phyloP scores from a whole-genome alignment of 108 stramenopile genomes.

The Nitzschia sp. region DNA sequence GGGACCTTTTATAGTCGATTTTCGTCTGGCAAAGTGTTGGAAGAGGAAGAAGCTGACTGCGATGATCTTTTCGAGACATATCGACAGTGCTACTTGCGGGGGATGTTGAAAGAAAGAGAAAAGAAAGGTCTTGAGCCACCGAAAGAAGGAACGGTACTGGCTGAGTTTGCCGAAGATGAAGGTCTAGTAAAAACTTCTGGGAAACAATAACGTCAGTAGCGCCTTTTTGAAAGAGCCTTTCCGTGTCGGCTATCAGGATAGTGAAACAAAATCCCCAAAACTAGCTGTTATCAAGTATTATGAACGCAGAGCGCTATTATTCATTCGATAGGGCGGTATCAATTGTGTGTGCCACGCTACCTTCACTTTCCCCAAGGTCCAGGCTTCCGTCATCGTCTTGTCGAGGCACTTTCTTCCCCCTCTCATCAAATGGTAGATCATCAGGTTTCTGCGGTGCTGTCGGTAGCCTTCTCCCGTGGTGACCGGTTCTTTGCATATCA shows the following conservation, averaged over 20 bases:
- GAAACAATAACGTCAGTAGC: constrained; percentile 24
- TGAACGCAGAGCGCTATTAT: no score
- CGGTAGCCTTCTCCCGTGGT: background rate
- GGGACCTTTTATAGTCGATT: constrained; percentile 33
- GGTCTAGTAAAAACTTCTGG: no score
- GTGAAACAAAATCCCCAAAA: constrained; percentile 12
- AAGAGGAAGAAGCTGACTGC: constrained; percentile 41
- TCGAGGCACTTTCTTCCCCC: background rate
- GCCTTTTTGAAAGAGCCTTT: constrained; percentile 31
- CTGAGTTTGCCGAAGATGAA: constrained; percentile 42
- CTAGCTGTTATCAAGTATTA: background rate
- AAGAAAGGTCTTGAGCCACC: constrained; percentile 32
- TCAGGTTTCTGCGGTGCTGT: no score
- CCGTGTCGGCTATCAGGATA: constrained; percentile 36
- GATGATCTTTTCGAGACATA: constrained; percentile 52
- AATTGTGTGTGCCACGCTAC: no score
- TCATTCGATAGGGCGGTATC: background rate
- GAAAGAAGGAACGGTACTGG: constrained; percentile 35
- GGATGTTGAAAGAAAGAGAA: constrained; percentile 42
- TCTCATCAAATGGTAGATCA: constrained; percentile 7
- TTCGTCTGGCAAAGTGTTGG: constrained; percentile 37
- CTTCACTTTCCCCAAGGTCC: no score
- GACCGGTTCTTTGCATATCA: background rate
- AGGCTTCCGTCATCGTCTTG: no score
- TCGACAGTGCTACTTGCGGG: constrained; percentile 41